These are phyloP conservation scores for Apiosordaria backusii DNA, from an alignment of 495 filamentous ascomycete genomes.

Conservation along the genomic window DNA sequence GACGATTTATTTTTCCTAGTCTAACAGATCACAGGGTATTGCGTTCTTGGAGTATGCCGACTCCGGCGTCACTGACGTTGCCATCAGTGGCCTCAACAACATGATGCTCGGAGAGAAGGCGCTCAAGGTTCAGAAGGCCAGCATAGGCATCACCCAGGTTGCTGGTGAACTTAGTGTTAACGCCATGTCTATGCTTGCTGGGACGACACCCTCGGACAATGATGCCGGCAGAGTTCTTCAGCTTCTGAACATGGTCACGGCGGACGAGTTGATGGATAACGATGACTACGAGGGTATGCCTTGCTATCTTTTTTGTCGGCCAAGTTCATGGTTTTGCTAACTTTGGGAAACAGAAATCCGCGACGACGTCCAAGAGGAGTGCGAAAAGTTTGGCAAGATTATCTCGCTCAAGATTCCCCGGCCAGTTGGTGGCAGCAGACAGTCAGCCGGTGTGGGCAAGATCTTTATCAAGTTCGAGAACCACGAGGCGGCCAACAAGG, in stretches of 20 bases:
- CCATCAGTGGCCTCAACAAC: conserved; percentile 84
- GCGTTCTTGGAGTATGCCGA: conserved; percentile 96
- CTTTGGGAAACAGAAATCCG: conserved; percentile 67
- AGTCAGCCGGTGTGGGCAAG: conserved; percentile 89
- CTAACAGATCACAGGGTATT: conserved; percentile 63
- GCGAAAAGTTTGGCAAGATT: conserved; percentile 81
- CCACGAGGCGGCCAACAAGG: conserved; percentile 73
- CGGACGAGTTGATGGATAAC: conserved; percentile 88
- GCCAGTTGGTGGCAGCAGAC: conserved; percentile 73
- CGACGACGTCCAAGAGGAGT: conserved; percentile 89
- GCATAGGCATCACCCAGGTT: conserved; percentile 87
- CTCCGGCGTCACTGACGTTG: conserved; percentile 70
- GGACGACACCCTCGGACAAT: conserved; percentile 74
- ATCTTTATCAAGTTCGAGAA: conserved; percentile 92
- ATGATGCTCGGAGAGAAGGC: conserved; percentile 87
- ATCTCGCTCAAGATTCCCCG: conserved; percentile 86
- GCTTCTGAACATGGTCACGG: conserved; percentile 95
- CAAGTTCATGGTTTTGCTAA: conserved; percentile 10
- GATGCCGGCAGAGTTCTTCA: conserved; percentile 80
- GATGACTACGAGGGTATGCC: conserved; percentile 86
- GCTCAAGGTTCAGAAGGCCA: conserved; percentile 82
- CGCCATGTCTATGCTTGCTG: conserved; percentile 98
- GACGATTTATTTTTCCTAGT: conserved; percentile 15
- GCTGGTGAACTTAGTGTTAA: conserved; percentile 93
- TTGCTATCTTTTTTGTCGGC: neutral